Conservation (phyloP, 805 yeast species). For the Hanseniaspora osmophila region DNA sequence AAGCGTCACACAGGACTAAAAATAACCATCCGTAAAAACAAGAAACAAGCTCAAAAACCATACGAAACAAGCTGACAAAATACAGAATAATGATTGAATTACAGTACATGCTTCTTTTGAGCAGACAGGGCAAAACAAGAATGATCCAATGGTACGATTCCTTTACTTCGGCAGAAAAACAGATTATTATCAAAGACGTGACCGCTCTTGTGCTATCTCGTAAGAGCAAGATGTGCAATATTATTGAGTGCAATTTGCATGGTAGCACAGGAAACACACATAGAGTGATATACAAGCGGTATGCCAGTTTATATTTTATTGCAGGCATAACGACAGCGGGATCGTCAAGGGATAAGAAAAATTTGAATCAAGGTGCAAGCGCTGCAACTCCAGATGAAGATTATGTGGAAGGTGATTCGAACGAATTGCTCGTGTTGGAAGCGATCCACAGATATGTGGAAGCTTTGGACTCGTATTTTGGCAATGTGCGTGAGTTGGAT, state of each 20-base stretch:
- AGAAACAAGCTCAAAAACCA: background rate
- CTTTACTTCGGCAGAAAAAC: constrained; percentile 70
- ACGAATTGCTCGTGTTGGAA: constrained; percentile 77
- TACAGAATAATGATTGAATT: constrained; percentile 27
- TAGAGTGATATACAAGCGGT: constrained; percentile 80
- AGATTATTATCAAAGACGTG: constrained; percentile 70
- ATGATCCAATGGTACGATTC: constrained; percentile 88
- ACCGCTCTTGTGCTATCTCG: constrained; percentile 75
- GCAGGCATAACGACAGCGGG: constrained; percentile 42
- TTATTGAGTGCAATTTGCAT: constrained; percentile 55
- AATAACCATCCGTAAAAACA: background rate
- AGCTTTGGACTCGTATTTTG: constrained; percentile 89
- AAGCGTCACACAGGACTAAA: too few relatives aligned
- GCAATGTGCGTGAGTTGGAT: constrained; percentile 92
- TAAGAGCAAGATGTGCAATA: constrained; percentile 90
- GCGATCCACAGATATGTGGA: constrained; percentile 87
- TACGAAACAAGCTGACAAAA: background rate
- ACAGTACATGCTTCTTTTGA: constrained; percentile 64
- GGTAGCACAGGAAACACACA: constrained; percentile 9
- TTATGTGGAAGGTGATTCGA: constrained; percentile 48
- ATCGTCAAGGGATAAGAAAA: background rate
- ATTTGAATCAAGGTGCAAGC: background rate
- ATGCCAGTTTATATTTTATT: constrained; percentile 84
- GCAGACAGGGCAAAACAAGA: constrained; percentile 91
- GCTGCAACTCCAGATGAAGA: constrained; percentile 5